Evolutionary conservation across 805 yeast species (phyloP), one percentile per base, ranked within the genome.

Genomic region (Metschnikowia chrysomelidarum): DNA sequence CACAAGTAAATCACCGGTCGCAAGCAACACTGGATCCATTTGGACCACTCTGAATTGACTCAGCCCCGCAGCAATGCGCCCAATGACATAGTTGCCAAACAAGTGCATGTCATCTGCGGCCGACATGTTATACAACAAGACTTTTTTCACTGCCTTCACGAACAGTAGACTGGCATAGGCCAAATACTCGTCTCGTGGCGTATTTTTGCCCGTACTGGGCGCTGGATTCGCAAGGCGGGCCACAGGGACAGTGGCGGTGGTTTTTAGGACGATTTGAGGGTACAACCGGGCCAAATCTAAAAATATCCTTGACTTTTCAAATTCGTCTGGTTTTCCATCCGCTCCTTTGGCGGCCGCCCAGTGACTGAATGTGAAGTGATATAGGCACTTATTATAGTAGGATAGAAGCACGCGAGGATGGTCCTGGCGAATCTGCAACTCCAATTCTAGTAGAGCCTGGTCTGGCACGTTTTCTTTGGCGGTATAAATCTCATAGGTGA

Each of bases 371-470:
- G 50, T 49, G 37, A 67, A 67, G 38, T 56, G 51, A 49, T 59
- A 67, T 10, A 68, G 47, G 23, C 57, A 51, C 38, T 68, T 67
- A 46, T 66, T 66, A 49, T 65, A 66, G 47, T 68, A 68, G 5
- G 70, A 59, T 13, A 67, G 32, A 14, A 68, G 52, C n/a, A 63
- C 56, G 32, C 54, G 51, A 10, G 73, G 73, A 34, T 63, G 47
- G 16, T 52, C 47, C 41, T 53, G 47, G 25, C 73, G 55, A 33
- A 67, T 62, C 28, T 41, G 43, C 14, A 68, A 51, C 41, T 68
- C 73, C 27, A 64, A 43, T 38, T 67, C 72, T 5, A 68, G 42
- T 11, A 67, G 54, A n/a, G 55, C 49, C 44, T 64, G 72, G 41
- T 67, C 72, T 44, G 50, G 54, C 23, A 47, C 50, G 14, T 47